Evolutionary conservation across 176 grass and related monocot genomes (phyloP).

Genomic region (Alloteropsis semialata): DNA sequence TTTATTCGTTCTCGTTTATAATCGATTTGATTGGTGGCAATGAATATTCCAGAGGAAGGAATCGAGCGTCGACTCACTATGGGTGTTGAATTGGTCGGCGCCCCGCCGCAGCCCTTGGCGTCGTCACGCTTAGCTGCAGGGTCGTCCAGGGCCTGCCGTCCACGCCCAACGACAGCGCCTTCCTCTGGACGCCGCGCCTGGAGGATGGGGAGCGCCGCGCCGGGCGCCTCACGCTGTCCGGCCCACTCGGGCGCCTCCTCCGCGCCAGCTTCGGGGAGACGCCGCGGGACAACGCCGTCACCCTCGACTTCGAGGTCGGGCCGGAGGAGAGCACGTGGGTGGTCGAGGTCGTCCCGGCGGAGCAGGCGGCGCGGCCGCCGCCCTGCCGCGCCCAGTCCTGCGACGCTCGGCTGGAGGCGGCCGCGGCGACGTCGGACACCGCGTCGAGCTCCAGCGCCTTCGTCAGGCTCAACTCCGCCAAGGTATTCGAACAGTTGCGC

Average conservation of each 20-base stretch:
- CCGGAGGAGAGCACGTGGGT: conserved; percentile 37
- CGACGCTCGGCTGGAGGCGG: conserved; percentile 16
- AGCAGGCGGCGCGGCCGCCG: background rate
- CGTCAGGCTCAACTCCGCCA: conserved; percentile 27
- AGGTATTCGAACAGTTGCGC: background rate
- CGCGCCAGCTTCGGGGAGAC: conserved; percentile 27
- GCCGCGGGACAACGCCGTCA: conserved; percentile 31
- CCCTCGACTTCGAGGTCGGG: conserved; percentile 15
- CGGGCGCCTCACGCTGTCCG: conserved; percentile 21
- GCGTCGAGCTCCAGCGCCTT: background rate
- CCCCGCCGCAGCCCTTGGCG: too few relatives aligned
- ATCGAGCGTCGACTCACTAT: too few relatives aligned
- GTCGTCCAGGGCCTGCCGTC: conserved; percentile 32
- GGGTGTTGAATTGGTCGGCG: too few relatives aligned
- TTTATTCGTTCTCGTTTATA: too few relatives aligned
- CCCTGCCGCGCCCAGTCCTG: conserved; percentile 30
- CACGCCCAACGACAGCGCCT: conserved; percentile 40
- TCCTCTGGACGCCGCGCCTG: conserved; percentile 48
- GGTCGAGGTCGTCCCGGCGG: conserved; percentile 33
- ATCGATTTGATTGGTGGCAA: too few relatives aligned
- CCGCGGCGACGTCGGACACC: background rate
- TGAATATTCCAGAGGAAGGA: too few relatives aligned
- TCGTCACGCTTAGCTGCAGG: conserved; percentile 19
- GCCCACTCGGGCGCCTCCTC: conserved; percentile 47
- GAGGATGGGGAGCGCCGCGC: background rate